Evolutionary conservation across 2,329 filamentous ascomycete genomes (phyloP), one percentile per base, ranked within the genome.

Genomic region (Apiospora phragmitis): DNA sequence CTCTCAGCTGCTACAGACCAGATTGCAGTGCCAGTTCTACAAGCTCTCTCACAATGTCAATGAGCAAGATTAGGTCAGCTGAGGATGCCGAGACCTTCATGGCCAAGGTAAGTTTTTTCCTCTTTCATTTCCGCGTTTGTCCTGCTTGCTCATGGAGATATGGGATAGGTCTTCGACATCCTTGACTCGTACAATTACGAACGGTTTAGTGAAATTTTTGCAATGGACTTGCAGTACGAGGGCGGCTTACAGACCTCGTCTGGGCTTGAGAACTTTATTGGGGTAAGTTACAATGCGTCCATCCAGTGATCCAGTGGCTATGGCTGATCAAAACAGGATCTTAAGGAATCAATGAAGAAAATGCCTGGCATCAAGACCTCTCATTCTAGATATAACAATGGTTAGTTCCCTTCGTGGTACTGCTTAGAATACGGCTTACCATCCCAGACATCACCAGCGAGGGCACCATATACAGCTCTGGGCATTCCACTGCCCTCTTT

Each of bases 101-200:
- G 9, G 66, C 66, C 32, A 68, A 41, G 38, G 38, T 41, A 11
- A 41, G 38, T n/a, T n/a, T n/a, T n/a, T n/a, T 41, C 38, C 11
- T 6, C 38, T 41, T 41, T 11, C 38, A 11, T 41, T 11, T 11
- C 11, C 38, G 38, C 6, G 38, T 41, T 41, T 11, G 38, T 41
- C 38, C 38, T 41, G 38, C 38, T 41, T 41, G 38, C 38, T 41
- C 11, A 41, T 41, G n/a, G n/a, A n/a, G 38, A 41, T 41, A 41
- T n/a, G n/a, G n/a, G n/a, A 41, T 41, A 68, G 67, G 67, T 68
- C 26, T 68, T 68, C 47, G 67, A 68, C 8, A 68, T 68, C 16
- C 67, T 68, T 26, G 67, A 68, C 35, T 68, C 67, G 24, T 68
- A 68, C 18, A 43, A 68, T 38, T 68, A 68, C 43, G 67, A 55